Evolutionary conservation across 2,329 filamentous ascomycete species (phyloP).

Genomic region (Aspergillus latus): DNA sequence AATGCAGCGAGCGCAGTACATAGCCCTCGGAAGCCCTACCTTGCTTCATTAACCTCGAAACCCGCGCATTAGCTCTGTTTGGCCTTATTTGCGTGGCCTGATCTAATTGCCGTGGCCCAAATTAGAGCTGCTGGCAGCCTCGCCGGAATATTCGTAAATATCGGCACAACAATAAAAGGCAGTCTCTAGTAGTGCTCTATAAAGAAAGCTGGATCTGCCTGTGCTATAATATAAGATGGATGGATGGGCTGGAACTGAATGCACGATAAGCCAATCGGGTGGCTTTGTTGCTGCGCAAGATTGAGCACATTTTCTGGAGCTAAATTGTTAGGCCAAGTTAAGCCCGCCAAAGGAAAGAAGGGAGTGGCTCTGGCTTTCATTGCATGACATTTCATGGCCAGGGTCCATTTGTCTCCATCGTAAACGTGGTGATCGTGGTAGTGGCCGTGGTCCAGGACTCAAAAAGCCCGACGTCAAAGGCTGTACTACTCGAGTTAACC

Average conservation of each 20-base stretch:
- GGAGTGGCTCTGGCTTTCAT: not conserved
- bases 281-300: slow-evolving; percentile 13
- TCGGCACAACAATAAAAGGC: not conserved
- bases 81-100: not conserved
- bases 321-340: not conserved
- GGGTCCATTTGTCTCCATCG: not conserved
- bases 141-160: not conserved
- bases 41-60: not conserved
- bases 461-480: not conserved
- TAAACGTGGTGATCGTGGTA: not conserved
- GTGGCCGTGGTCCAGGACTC: not conserved
- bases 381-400: not conserved
- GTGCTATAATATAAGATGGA: not conserved
- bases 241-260: not conserved
- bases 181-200: not conserved
- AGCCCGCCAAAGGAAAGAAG: not conserved
- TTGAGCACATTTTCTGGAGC: slow-evolving; percentile 27
- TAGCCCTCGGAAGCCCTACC: not conserved
- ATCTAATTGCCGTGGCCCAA: not conserved
- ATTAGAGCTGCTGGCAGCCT: not conserved
- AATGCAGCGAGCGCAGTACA: not conserved
- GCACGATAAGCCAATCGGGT: slow-evolving; percentile 2
- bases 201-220: not conserved
- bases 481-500: not conserved
- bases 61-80: not conserved